Conservation (phyloP, 441 rosid species). For the Brassica balearica region DNA sequence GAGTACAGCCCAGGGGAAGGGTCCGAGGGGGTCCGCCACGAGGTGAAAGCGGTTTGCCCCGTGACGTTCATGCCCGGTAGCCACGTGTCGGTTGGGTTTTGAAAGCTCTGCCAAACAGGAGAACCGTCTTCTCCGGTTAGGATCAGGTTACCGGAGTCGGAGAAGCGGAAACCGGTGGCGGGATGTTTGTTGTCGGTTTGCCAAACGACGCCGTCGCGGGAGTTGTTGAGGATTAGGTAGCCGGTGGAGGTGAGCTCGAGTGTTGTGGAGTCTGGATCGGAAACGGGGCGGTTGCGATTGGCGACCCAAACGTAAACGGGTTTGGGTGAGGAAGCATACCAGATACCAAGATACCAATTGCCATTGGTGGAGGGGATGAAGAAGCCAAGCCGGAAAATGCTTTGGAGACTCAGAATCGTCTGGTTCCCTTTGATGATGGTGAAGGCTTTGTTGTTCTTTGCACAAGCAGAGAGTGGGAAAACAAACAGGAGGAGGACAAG, state of each 20-base stretch:
- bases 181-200: constrained; percentile 49
- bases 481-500: constrained; percentile 20
- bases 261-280: constrained; percentile 46
- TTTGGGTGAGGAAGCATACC: constrained; percentile 66
- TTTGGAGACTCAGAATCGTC: constrained; percentile 53
- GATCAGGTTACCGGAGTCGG: constrained; percentile 67
- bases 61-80: constrained; percentile 81
- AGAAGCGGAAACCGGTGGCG: constrained; percentile 44
- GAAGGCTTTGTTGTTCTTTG: constrained; percentile 33
- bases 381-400: constrained; percentile 69
- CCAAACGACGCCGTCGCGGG: constrained; percentile 56
- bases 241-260: constrained; percentile 55
- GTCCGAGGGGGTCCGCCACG: constrained; percentile 70
- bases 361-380: constrained; percentile 50
- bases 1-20: constrained; percentile 72
- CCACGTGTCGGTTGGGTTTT: constrained; percentile 83
- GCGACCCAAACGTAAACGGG: constrained; percentile 83
- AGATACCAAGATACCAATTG: constrained; percentile 69
- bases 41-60: constrained; percentile 44
- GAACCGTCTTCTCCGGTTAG: constrained; percentile 38
- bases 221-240: constrained; percentile 46
- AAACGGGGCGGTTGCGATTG: constrained; percentile 64
- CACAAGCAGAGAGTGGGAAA: constrained; percentile 13
- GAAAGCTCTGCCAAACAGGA: constrained; percentile 88
- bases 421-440: constrained; percentile 53